phyloP scores from a whole-genome alignment of 202 grass and related monocot species.

The Digitaria exilis region DNA sequence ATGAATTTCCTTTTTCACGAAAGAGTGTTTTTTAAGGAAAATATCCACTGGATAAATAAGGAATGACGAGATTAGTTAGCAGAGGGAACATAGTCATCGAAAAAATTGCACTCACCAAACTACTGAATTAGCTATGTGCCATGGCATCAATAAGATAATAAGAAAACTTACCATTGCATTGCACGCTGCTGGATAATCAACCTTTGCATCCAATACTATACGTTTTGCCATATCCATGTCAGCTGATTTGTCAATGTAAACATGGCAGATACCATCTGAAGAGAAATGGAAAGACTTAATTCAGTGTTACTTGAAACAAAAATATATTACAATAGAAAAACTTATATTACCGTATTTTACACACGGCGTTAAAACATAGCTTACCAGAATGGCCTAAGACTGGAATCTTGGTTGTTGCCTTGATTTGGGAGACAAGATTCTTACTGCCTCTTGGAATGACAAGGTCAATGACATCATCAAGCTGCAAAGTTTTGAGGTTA shows the following conservation, averaged over 20 bases:
- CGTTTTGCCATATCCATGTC: conserved; percentile 93
- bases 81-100: not conserved
- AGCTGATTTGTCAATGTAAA: conserved; percentile 96
- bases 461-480: conserved; percentile 99
- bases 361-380: conserved; percentile 1
- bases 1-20: not conserved
- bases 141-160: conserved; percentile 51
- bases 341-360: conserved; percentile 1
- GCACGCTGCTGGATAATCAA: conserved; percentile 96
- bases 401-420: conserved; percentile 91
- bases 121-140: conserved; percentile 39
- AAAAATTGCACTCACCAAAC: not conserved
- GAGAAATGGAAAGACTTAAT: conserved; percentile 18
- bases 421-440: conserved; percentile 92
- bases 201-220: conserved; percentile 88
- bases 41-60: not conserved
- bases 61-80: conserved; percentile 1
- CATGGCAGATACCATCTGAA: conserved; percentile 98
- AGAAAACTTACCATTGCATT: conserved; percentile 88
- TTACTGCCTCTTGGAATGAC: conserved; percentile 98
- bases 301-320: conserved; percentile 7
- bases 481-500: conserved; percentile 60
- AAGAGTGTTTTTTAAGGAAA: not conserved
- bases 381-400: conserved; percentile 97
- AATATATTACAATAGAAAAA: not conserved